Evolutionary conservation across 1,284 basidiomycete genomes (phyloP), one percentile per base, ranked within the genome.

Genomic region (Sporisorium iseilematis-ciliati): DNA sequence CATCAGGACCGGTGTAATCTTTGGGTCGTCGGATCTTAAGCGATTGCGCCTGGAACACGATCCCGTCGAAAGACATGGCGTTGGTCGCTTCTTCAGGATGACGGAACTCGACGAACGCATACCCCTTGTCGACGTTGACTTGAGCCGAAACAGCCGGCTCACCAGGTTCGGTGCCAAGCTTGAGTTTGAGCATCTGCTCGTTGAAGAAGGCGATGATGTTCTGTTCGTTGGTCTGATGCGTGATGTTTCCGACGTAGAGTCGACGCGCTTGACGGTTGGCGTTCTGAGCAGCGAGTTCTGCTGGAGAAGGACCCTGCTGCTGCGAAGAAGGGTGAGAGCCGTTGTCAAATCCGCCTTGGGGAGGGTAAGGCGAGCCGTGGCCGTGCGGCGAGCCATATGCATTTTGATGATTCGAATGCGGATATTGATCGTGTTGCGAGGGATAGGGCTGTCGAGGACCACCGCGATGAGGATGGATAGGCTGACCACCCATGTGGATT

Each of bases 101-200:
- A 60, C 95, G 93, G 89, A 99, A 98, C 94, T 98, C 84, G 38
- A 75, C 62, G 84, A 97, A 97, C 0, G 96, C 97, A 83, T 97
- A 98, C 78, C 93, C 94, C 89, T 97, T 98, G 86, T 98, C 97
- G 79, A 94, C 93, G 85, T 97, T 97, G 87, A 97, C 92, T 82
- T 97, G 93, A 1, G 96, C 94, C 11, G 91, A 91, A 25, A 95
- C 89, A 41, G 97, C 93, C 12, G 96, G 93, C 75, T 95, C 94
- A 42, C 75, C 79, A 16, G 72, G 66, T 18, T 73, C 70, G 21
- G 90, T 90, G 52, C 77, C 79, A 89, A 93, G 92, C 20, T 84
- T 82, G 60, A 84, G 79, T 86, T 98, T 94, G 51, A 89, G 90
- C 95, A 99, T 97, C 87, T 96, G 93, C 63, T 89, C 88, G 83